Base-by-base conservation (phyloP, 352 stramenopile genomes). In the Globisporangium splendens region DNA sequence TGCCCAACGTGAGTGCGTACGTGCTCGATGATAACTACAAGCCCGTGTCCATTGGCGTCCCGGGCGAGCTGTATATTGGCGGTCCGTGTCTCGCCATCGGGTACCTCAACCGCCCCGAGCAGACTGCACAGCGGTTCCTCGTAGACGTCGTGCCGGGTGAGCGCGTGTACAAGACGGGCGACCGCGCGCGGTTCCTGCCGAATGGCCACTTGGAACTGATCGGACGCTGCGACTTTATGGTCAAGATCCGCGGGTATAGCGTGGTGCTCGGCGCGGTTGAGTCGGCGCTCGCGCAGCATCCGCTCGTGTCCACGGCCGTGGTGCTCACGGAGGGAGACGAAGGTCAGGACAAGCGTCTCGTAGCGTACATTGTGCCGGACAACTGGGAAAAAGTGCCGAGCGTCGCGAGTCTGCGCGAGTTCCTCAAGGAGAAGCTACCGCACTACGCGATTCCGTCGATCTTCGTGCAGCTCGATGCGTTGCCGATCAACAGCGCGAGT, bases 221-320 rank as follows among this genome's bases (percentile, higher is more conserved):
- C 38, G 95, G 95, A 5, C 84, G 95, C 41, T 97, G 89, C 62
- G 93, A 98, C 70, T 98, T 96, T 57, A 98, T 98, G 91, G 89
- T 98, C 55, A 98, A 98, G 75, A 96, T 98, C 58, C 84, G 93
- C 21, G 95, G 95, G 43, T 98, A 98, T 68, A 97, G 89, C 46
- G 89, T 98, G 5, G 95, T 98, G 24, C 68, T 98, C 8, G 91
- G 90, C 31, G 93, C 92, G 17, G 80, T 98, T 2, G 91, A 97
- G 66, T 89, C 86, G 8, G 91, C 89, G 15, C 83, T 98, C 33
- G 88, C 86, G 35, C 78, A 93, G 68, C 89, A 95, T 50, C 69
- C 77, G 41, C 70, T 88, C 31, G 79, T 97, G 14, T 93, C 81
- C 22, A 96, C 84, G 14, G 90, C 80, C 1, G 86, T 95, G n/a